Evolutionary conservation across 192 early-diverging fungal species (phyloP), one percentile per base, ranked within the genome.

Genomic region (Coemansia erecta): DNA sequence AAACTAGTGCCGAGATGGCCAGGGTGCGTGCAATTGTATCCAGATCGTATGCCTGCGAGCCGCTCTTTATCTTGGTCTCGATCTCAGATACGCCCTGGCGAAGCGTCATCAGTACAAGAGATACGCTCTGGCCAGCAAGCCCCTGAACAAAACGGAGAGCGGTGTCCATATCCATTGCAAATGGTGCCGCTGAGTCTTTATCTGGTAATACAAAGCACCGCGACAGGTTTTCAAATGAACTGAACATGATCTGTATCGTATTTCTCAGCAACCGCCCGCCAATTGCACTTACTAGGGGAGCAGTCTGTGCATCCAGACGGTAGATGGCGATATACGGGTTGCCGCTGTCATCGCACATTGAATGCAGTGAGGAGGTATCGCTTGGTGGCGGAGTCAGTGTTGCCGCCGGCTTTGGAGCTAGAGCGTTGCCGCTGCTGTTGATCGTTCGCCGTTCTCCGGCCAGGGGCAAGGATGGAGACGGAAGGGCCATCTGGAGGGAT

Each of bases 231-330:
- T 31, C 24, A 1, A 64, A 51, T 37, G 75, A 68, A n/a, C 60
- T 49, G 26, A 72, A 48, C 5, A 61, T 37, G 31, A 41, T 31
- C 37, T 61, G 58, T 44, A 78, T 4, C 0, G 75, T 78, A 56
- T 68, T 72, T n/a, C 51, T 22, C 44, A 72, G 10, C 24, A 72
- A 44, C 4, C 54, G 54, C 3, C 68, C 68, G 19, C 64, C 73
- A 37, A 60, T 64, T 3, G 40, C 41, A 0, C 49, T 51, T 21
- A 77, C 64, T 10, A 57, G 41, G n/a, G 56, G 51, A 31, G 64
- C 60, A 2, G 73, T 63, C 8, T 62, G 59, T 7, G 63, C 22
- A 50, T 76, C 64, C n/a, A 76, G 45, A 14, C 59, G 59, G 31
- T 54, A 60, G 18, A 70, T 61, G 26, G 58, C 66, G 28, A 75